Evolutionary conservation across 768 basidiomycete species (phyloP), one percentile per base, ranked within the genome.

Genomic region (Phylloporus sp.): DNA sequence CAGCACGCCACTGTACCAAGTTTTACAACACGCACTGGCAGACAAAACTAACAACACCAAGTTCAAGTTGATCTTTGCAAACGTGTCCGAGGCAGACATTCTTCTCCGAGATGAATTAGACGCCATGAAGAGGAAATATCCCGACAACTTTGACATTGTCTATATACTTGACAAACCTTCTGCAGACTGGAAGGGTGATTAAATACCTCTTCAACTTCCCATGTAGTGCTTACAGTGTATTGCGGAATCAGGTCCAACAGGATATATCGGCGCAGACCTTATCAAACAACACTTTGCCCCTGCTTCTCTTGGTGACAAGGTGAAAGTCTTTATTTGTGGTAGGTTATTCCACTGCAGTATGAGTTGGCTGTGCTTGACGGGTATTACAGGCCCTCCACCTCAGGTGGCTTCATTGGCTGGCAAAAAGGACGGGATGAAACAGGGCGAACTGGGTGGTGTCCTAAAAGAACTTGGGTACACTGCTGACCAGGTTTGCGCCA

Each of bases 261-360:
- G 97, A 2, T 95, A 80, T 72, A 76, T 98, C 52, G 81, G 77
- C 44, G 68, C 76, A 46, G 85, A 90, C 39, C 69, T 93, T 45
- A 76, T 98, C 62, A 81, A 84, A 72, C 74, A 87, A 62, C 73
- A 92, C 62, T 76, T 94, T 54, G 78, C 84, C 1, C 75, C 85
- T 0, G 70, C 88, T 20, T 73, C 75, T 10, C 67, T 83, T 15
- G 80, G 78, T 8, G 82, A 90, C 51, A 95, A 93, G 72, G 78
- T 91, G 60, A 95, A 94, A 75, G 71, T 95, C 50, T 90, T 94
- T 66, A 72, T 97, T 22, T 97, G 95, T 64, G 95, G 92, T 84
- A 71, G 59, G 83, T 67, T 13, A 16, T 29, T 8, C n/a, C 35
- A 3, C 41, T 23, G 2, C 16, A 5, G 3, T 12, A 5, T 11